These are phyloP conservation scores for Tricholoma terreum DNA, from an alignment of 768 basidiomycete species.

Conservation along the genomic window DNA sequence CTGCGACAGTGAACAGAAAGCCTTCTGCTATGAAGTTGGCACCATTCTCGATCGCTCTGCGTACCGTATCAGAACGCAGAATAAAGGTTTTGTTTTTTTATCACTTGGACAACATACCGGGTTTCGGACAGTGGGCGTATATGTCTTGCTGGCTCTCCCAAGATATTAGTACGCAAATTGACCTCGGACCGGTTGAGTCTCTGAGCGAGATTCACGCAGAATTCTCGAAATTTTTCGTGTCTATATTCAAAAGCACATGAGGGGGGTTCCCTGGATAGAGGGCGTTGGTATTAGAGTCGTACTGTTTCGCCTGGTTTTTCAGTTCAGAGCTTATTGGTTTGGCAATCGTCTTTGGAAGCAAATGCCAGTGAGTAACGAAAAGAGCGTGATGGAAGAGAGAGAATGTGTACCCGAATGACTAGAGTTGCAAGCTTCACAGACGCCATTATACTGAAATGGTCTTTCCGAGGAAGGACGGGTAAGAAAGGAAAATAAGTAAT, in stretches of 20 bases:
- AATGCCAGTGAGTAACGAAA: constrained; percentile 1
- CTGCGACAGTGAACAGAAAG: constrained; percentile 78
- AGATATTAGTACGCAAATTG: constrained; percentile 67
- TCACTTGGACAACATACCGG: constrained; percentile 40
- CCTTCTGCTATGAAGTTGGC: constrained; percentile 84
- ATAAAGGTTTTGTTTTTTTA: not conserved
- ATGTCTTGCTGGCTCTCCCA: constrained; percentile 71
- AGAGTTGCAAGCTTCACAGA: constrained; percentile 72
- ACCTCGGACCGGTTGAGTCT: constrained; percentile 72
- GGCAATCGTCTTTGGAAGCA: constrained; percentile 61
- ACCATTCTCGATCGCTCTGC: constrained; percentile 81
- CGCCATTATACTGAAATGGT: constrained; percentile 68
- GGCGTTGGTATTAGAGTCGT: constrained; percentile 17
- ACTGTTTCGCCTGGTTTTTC: constrained; percentile 74
- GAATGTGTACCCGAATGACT: constrained; percentile 47
- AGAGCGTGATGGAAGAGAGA: not conserved
- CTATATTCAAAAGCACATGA: constrained; percentile 31
- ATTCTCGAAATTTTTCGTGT: constrained; percentile 65
- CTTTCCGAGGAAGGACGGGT: too few relatives aligned
- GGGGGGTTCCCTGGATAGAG: not conserved
- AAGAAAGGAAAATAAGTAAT: too few relatives aligned
- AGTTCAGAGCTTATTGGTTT: constrained; percentile 74
- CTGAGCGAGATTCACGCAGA: constrained; percentile 77
- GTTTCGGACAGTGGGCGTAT: constrained; percentile 77
- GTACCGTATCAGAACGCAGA: not conserved